phyloP scores from a whole-genome alignment of 2,329 filamentous ascomycete genomes.

The Penicillium palitans region DNA sequence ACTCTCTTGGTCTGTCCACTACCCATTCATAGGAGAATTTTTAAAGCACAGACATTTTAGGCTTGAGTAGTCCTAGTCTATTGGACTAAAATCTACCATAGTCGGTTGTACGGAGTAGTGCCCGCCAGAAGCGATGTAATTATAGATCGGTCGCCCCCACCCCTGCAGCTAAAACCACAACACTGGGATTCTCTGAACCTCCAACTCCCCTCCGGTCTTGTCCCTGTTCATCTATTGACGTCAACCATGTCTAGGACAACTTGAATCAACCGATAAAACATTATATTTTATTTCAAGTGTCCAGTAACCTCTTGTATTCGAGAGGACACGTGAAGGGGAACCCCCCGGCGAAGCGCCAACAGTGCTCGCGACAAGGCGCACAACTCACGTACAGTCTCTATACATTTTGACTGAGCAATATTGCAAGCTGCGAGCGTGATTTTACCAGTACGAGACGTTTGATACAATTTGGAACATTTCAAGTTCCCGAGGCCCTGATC shows the following conservation, averaged over 20 bases:
- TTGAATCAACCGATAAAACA: not conserved
- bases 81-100: conserved; percentile 13
- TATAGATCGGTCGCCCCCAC: conserved; percentile 30
- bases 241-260: conserved; percentile 5
- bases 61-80: not conserved
- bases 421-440: not conserved
- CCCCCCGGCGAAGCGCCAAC: not conserved
- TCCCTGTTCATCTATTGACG: conserved; percentile 9
- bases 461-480: not conserved
- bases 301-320: not conserved
- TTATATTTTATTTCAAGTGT: not conserved
- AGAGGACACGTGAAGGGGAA: not conserved
- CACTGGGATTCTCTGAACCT: conserved; percentile 28
- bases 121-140: conserved; percentile 27
- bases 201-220: conserved; percentile 12
- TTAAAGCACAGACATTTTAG: conserved; percentile 13
- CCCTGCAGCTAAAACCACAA: conserved; percentile 38
- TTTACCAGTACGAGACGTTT: not conserved
- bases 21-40: not conserved
- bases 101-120: conserved; percentile 5
- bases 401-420: not conserved
- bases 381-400: not conserved
- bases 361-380: not conserved
- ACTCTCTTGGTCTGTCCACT: not conserved
- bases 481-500: not conserved